Base-by-base conservation (phyloP, 768 basidiomycete genomes). In the Postia placenta region DNA sequence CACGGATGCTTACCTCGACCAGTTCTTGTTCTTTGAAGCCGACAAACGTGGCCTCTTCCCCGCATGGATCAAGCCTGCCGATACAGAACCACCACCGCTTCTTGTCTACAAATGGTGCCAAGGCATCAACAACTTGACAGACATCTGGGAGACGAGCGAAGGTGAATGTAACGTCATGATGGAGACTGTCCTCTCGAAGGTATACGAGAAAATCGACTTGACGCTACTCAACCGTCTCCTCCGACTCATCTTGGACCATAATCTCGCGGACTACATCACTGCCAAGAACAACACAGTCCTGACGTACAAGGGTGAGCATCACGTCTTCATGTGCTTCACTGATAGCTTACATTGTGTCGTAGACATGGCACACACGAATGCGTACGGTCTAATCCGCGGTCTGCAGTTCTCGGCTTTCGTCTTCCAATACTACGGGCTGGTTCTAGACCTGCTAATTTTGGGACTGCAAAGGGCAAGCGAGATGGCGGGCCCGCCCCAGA, bases 31-130 rank as follows among this genome's bases (percentile, higher is more conserved):
- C 80, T 99, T 96, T 61, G 95, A 99, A 77, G 92, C 93, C 19
- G 96, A 99, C 71, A 98, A 98, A 67, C 87, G 96, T 58, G 92
- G 92, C 42, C 70, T 99, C 20, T 98, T 98, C 85, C 96, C 96
- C 11, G 83, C 92, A 1, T 99, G 96, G 95, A 96, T 99, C 66
- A 99, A 98, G 71, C 96, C 96, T 22, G 88, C 92, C 43, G 93
- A 98, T 60, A 94, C 92, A 0, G 95, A 98, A 61, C 95, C 95
- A 2, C 93, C 95, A 0, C 95, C 95, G 2, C 78, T 98, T 14
- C 81, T 98, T 26, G 94, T 97, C 26, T 98, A 97, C 74, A 98
- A 97, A 77, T 98, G 95, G 95, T 95, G 93, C 62, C 95, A 98
- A 70, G 96, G 96, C 36, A 94, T 98, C 75, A 98, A 98, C 71